These are phyloP conservation scores for Populus hybrid DNA, from an alignment of 441 rosid genomes.

Conservation along the genomic window DNA sequence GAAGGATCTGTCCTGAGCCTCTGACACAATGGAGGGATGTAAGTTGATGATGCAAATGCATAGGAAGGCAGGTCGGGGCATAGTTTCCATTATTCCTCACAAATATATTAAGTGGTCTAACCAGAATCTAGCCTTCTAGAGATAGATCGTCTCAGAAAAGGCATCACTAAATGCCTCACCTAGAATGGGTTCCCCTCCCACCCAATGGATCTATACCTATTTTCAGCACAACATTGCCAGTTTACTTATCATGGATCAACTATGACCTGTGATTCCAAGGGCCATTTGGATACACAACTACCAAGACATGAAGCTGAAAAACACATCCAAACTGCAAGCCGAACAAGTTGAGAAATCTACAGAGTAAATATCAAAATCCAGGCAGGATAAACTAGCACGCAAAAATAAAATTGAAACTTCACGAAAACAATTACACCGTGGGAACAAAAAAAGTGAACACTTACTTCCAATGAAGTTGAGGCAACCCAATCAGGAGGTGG, in stretches of 20 bases:
- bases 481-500: constrained; percentile 74
- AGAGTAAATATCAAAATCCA: not conserved
- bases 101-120: not conserved
- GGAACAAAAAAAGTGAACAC: constrained; percentile 16
- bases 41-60: not conserved
- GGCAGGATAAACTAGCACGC: not conserved
- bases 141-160: not conserved
- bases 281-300: not conserved
- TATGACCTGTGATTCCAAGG: not conserved
- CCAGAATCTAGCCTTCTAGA: not conserved
- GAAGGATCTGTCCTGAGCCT: not conserved
- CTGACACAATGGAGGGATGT: not conserved
- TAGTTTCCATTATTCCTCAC: not conserved
- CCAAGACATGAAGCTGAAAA: not conserved
- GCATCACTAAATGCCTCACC: not conserved
- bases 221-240: not conserved
- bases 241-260: not conserved
- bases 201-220: not conserved
- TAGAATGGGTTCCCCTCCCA: not conserved
- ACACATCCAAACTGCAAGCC: not conserved
- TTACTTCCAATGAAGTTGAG: constrained; percentile 41
- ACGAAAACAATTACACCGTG: not conserved
- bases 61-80: not conserved
- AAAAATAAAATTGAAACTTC: not conserved
- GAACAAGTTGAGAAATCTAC: not conserved